A percentile compares a stretch with the other conserved stretches of the same genome.
Evolutionary conservation across 805 yeast species (phyloP).

Genomic region (Metschnikowia amazonensis): DNA sequence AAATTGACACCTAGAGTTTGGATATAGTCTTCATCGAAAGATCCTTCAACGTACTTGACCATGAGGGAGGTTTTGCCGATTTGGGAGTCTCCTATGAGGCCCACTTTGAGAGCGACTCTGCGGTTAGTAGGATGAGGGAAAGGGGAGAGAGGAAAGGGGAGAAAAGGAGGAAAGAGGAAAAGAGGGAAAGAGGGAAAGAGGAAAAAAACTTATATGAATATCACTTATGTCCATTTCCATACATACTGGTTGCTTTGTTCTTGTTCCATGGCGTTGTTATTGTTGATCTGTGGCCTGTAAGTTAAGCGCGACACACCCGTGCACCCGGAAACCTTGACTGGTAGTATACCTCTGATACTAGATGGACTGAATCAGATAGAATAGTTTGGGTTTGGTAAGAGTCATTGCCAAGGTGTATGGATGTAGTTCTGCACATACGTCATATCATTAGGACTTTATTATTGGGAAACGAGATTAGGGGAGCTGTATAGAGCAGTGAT

Average conservation of each 20-base stretch:
- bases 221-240: no score
- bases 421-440: no score
- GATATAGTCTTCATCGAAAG: slow-evolving; percentile 85
- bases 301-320: slow-evolving; percentile 1
- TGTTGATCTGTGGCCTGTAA: slow-evolving; percentile 3
- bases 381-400: no score
- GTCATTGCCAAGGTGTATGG: no score
- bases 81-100: slow-evolving; percentile 92
- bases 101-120: slow-evolving; percentile 75
- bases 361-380: no score
- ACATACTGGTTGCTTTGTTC: slow-evolving; percentile 39
- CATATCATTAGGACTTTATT: no score
- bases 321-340: not conserved
- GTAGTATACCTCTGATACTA: no score
- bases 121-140: slow-evolving; percentile 21
- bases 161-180: not conserved
- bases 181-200: no score
- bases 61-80: slow-evolving; percentile 93
- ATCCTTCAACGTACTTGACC: slow-evolving; percentile 96
- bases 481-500: no score
- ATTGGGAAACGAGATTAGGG: no score
- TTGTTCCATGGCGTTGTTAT: slow-evolving; percentile 15
- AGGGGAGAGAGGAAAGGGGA: slow-evolving; percentile 8
- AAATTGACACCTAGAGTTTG: slow-evolving; percentile 95
- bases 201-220: no score